Evolutionary conservation across 768 basidiomycete genomes (phyloP), one percentile per base, ranked within the genome.

Genomic region (Melanogaster broomeanus): DNA sequence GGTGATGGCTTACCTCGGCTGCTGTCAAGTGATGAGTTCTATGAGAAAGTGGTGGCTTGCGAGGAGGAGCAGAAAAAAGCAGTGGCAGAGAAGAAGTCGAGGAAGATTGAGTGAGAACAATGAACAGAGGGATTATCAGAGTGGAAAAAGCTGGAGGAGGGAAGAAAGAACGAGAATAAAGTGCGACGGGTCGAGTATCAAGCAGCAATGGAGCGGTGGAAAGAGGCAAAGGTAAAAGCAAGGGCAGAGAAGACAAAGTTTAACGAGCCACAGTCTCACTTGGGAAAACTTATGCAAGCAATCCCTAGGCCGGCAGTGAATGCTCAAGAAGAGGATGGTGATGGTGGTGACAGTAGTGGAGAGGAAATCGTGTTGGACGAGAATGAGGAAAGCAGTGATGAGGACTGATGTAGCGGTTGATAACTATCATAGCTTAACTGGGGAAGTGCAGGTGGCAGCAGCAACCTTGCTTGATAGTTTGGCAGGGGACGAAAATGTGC

Each of bases 21-120:
- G 10, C 40, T 53, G 13, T 28, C 47, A 1, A 21, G 46, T 15
- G 40, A 53, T n/a, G 38, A 49, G 30, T 53, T 53, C 35, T 49
- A 48, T 11, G 30, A 42, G 21, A n/a, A 35, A 33, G 52, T 53
- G 25, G 52, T 53, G 15, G 28, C 28, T 10, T 12, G 12, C 22
- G 25, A 31, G 22, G 13, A 7, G 3, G 12, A 41, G 48, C 46
- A 48, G 46, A 48, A 48, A 43, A 37, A 39, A 25, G 9, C 11
- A 1, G 4, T 46, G 9, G 6, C 22, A 3, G 9, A 35, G 27
- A 40, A 38, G 35, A 37, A 38, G 35, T 24, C 4, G 25, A 41
- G 25, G 24, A 45, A 49, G 25, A 37, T 21, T 2, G 48, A 15
- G 25, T 6, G 0, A 3, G 6, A 49, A 37, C 19, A 30, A 24